Base-by-base conservation (phyloP, 2,329 filamentous ascomycete genomes). In the Aspergillus viridinutans region DNA sequence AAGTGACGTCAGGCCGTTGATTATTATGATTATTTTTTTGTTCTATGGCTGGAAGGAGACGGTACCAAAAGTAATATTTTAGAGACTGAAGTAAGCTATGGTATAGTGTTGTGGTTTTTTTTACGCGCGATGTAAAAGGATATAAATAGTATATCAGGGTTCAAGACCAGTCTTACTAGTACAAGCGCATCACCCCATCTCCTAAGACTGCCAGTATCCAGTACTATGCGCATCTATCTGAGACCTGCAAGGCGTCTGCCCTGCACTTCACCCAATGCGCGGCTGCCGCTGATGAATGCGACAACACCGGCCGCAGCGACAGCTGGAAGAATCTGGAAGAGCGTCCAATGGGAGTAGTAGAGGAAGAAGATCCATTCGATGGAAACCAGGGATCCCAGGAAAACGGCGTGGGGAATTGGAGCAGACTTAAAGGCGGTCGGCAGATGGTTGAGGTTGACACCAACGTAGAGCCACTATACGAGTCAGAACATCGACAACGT, bases 361-460 rank as follows among this genome's bases (percentile, higher is more conserved):
- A 96, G 78, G 80, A 94, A 93, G 78, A 99, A 97, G 56, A 96
- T 86, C 17, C 84, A 89, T 75, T 99, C 94, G 80, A 99, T 90
- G 23, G 87, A 86, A 42, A 96, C 60, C 55, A 99, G 85, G 4
- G 92, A 96, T 52, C 89, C 90, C 65, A 95, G 89, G 80, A 97
- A 99, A 35, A 92, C 74, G 29, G 80, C 80, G 72, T 99, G 93
- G 4, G 93, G 88, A 47, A 96, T 66, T 2, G 94, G 93, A 1
- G 91, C 90, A 23, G 83, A 80, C 57, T 84, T 79, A 52, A 97
- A 76, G 8, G 94, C 93, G 71, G 89, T 88, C 53, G 84, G 74
- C 1, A 94, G 76, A 71, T 97, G 91, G 67, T 83, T 83, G 59
- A 92, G 69, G 74, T 99, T 99, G 67, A 86, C 93, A 60, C 93